Percentiles rank a stretch among this genome's conserved stretches.
Evolutionary conservation across 768 basidiomycete species (phyloP).

Genomic region (Naganishia friedmannii): DNA sequence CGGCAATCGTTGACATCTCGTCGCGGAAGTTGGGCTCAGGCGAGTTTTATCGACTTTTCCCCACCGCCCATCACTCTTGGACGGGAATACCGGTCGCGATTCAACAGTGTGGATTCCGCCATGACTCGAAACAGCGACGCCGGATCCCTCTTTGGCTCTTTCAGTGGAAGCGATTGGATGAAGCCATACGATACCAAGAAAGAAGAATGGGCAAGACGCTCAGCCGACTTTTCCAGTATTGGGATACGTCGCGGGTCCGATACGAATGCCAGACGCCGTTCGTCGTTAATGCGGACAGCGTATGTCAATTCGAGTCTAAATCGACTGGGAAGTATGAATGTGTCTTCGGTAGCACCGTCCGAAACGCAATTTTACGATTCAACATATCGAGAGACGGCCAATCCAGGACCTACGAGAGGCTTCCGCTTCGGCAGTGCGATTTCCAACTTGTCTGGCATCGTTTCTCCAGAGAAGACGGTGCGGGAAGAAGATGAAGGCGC

Average conservation of each 20-base stretch:
- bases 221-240: background rate
- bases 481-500: constrained; percentile 8
- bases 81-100: constrained; percentile 11
- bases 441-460: background rate
- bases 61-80: constrained; percentile 5
- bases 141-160: constrained; percentile 1
- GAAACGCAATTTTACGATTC: background rate
- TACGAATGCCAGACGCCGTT: constrained; percentile 1
- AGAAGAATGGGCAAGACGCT: constrained; percentile 7
- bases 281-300: constrained; percentile 2
- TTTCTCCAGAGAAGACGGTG: background rate
- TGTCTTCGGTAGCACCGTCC: background rate
- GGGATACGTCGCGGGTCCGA: constrained; percentile 10
- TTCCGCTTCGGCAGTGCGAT: constrained; percentile 4
- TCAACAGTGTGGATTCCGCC: constrained; percentile 20
- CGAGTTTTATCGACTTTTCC: background rate
- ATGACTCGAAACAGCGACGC: constrained; percentile 11
- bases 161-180: constrained; percentile 11
- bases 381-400: background rate
- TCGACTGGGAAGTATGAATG: background rate
- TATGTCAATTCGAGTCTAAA: background rate
- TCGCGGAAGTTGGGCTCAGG: constrained; percentile 18
- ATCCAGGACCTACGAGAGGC: constrained; percentile 2
- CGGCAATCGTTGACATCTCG: background rate
- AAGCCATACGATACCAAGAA: background rate